Evolutionary conservation across 139 green algal genomes (phyloP).

Genomic region (Prasinococcaceae sp.): DNA sequence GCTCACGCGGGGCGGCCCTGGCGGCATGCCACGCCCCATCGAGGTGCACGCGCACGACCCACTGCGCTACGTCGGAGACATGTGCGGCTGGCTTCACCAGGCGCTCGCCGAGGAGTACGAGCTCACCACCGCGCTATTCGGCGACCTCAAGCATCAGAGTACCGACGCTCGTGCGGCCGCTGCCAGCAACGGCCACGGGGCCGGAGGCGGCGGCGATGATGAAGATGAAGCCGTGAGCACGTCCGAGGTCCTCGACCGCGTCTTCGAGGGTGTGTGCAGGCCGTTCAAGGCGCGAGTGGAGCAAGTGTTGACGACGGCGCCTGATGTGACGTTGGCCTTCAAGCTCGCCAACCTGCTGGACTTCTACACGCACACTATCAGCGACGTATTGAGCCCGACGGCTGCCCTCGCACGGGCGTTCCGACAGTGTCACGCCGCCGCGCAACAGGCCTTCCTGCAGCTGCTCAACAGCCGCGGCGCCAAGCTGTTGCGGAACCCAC

Average conservation of each 20-base stretch:
- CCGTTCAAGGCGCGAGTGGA: constrained; percentile 66
- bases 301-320: constrained; percentile 18
- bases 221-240: constrained; percentile 29
- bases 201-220: constrained; percentile 4
- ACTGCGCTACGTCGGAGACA: constrained; percentile 74
- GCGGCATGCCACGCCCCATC: constrained; percentile 71
- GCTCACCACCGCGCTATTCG: constrained; percentile 74
- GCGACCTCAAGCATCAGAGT: constrained; percentile 18
- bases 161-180: neutral
- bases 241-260: constrained; percentile 59
- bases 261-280: constrained; percentile 86
- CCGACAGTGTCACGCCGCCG: neutral
- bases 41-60: constrained; percentile 94
- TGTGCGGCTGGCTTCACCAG: constrained; percentile 94
- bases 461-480: neutral
- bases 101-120: constrained; percentile 75
- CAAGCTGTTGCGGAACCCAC: constrained; percentile 20
- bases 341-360: constrained; percentile 24
- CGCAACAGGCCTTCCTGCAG: neutral
- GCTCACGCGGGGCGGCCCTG: constrained; percentile 66
- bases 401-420: neutral
- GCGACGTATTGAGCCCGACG: neutral
- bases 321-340: constrained; percentile 14
- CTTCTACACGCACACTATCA: constrained; percentile 23
- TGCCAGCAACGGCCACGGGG: neutral